Conservation (phyloP, 306 rosid species). For the Psophocarpus tetragonolobus region DNA sequence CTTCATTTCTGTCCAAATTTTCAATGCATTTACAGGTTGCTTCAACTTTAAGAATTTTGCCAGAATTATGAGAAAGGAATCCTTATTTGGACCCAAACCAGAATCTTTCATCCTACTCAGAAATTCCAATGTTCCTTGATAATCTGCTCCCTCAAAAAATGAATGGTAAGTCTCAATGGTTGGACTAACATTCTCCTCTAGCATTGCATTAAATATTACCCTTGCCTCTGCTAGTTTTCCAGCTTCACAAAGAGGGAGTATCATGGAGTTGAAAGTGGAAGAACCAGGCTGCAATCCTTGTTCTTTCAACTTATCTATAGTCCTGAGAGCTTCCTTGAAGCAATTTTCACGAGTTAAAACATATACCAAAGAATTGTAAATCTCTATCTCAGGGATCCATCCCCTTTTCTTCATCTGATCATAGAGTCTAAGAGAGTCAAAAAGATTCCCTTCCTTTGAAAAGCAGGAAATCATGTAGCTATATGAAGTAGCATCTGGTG, state of each 20-base stretch:
- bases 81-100: conserved; percentile 61
- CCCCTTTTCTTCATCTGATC: conserved; percentile 85
- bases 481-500: conserved; percentile 78
- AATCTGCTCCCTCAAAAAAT: conserved; percentile 65
- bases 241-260: conserved; percentile 69
- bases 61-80: conserved; percentile 61
- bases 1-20: conserved; percentile 74
- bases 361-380: conserved; percentile 72
- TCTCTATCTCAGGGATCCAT: conserved; percentile 58
- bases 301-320: conserved; percentile 64
- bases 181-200: conserved; percentile 62
- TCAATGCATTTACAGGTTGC: conserved; percentile 73
- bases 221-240: conserved; percentile 68
- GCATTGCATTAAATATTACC: conserved; percentile 57
- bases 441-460: conserved; percentile 80
- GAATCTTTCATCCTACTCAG: conserved; percentile 63
- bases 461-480: conserved; percentile 83
- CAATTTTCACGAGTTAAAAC: conserved; percentile 70
- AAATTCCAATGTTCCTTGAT: conserved; percentile 63
- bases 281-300: conserved; percentile 72
- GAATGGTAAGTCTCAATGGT: conserved; percentile 80
- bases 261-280: conserved; percentile 74
- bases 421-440: conserved; percentile 84
- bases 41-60: conserved; percentile 53
- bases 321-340: conserved; percentile 76